Conservation (phyloP, 331 rosid genomes). For the Spiraea crenata region DNA sequence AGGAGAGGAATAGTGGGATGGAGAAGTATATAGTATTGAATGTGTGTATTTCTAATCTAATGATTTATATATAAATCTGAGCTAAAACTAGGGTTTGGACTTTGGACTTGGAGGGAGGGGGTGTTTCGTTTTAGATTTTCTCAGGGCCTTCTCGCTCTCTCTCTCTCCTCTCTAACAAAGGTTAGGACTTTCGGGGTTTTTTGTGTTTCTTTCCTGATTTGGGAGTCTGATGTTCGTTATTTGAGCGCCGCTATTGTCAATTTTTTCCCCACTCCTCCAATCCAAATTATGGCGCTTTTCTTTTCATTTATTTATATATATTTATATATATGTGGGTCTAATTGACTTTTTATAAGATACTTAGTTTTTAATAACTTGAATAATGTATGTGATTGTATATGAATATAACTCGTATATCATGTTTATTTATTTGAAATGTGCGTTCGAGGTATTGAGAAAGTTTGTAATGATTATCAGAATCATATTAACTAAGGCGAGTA, state of each 20-base stretch:
- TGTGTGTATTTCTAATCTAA: background rate
- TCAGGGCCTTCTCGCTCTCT: background rate
- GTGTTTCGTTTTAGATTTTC: constrained; percentile 1
- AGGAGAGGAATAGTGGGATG: constrained; percentile 1
- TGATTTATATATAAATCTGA: background rate
- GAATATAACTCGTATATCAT: no score
- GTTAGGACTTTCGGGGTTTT: background rate
- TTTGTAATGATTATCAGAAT: no score
- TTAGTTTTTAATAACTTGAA: no score
- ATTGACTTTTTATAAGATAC: no score
- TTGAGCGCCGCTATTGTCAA: background rate
- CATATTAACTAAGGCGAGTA: no score
- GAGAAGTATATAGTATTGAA: background rate
- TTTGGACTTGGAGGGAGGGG: background rate
- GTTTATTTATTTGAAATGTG: no score
- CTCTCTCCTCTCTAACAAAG: background rate
- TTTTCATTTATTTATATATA: background rate
- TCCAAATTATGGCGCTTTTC: background rate
- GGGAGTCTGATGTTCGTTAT: background rate
- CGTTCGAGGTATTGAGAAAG: no score
- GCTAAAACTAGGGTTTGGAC: constrained; percentile 29
- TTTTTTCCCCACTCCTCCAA: no score
- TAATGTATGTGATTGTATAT: no score
- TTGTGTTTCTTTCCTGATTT: constrained; percentile 8
- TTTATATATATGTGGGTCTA: no score